Conservation (phyloP, 495 filamentous ascomycete genomes). For the Terfezia claveryi region DNA sequence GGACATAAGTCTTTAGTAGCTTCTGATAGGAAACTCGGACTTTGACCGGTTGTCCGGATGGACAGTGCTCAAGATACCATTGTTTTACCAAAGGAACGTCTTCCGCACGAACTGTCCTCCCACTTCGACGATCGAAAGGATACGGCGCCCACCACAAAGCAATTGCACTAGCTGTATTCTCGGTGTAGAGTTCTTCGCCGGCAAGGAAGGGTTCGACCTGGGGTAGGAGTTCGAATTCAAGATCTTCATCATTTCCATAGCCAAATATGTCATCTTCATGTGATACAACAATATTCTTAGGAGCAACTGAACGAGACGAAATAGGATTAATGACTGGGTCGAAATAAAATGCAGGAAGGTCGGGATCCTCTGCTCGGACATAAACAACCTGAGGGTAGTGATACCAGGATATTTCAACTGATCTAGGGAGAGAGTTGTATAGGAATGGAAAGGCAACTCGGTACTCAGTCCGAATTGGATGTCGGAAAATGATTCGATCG, state of each 20-base stretch:
- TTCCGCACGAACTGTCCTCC: slow-evolving; percentile 89
- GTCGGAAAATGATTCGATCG: slow-evolving; percentile 95
- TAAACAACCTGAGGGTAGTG: slow-evolving; percentile 87
- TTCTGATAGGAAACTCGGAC: slow-evolving; percentile 99
- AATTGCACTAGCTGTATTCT: slow-evolving; percentile 81
- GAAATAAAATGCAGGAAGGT: slow-evolving; percentile 90
- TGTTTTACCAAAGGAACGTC: slow-evolving; percentile 96
- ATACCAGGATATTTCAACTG: slow-evolving; percentile 83
- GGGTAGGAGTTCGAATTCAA: slow-evolving; percentile 56
- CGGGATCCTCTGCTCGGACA: slow-evolving; percentile 66
- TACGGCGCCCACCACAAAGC: slow-evolving; percentile 96
- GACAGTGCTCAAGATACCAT: slow-evolving; percentile 93
- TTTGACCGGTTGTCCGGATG: slow-evolving; percentile 82
- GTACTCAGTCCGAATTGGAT: slow-evolving; percentile 89
- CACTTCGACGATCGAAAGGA: slow-evolving; percentile 89
- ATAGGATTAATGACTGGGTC: slow-evolving; percentile 96
- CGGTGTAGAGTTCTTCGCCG: slow-evolving; percentile 72
- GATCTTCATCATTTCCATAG: slow-evolving; percentile 54
- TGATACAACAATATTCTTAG: slow-evolving; percentile 79
- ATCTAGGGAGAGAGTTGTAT: slow-evolving; percentile 89
- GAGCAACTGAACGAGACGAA: slow-evolving; percentile 78
- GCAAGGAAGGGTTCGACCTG: slow-evolving; percentile 71
- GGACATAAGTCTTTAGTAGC: slow-evolving; percentile 82
- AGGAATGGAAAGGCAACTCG: slow-evolving; percentile 83
- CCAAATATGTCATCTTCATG: slow-evolving; percentile 96